Base-by-base conservation (phyloP, 345 rosid genomes). In the Cardamine resedifolia region DNA sequence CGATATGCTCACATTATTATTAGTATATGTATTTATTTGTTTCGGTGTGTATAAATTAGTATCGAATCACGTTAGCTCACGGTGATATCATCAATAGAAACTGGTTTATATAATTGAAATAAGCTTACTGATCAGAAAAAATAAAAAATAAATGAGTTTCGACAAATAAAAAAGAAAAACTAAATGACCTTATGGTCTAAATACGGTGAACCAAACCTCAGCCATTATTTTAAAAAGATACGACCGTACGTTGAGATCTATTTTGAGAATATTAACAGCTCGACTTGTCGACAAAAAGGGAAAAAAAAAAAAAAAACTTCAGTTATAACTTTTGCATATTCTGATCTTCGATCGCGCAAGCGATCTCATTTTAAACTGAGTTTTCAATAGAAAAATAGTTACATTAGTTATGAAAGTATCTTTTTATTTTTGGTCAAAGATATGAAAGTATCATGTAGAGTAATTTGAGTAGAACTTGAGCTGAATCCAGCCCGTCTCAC, bases 191-290 rank as follows among this genome's bases (percentile, higher is more conserved):
- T 41, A 49, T 47, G 68, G 73, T 75, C 78, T 52, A 31, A 60
- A 68, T 68, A 61, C 78, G 41, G 57, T 75, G 78, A 75, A 75
- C 78, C 69, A 51, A 68, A 60, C 41, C 47, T 60, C 16, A 14
- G 20, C 50, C 52, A 75, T 51, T 68, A 68, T 61, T 60, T 74
- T 3, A 36, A 14, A 26, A 74, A 58, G 72, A 74, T 74, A 36
- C 52, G 33, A 57, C 51, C 44, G 66, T 73, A 34, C 67, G 10
- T 19, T 66, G 66, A 48, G 52, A 74, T 56, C 52, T 66, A 58
- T 23, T 65, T 65, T 56, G 71, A 73, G 66, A 56, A 64, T 73
- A 73, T 55, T 47, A 73, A 64, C 71, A 73, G 77, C 58, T 64
- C 49, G 66, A 26, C 66, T 64, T 73, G 71, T 73, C 66, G 72